These are phyloP conservation scores for Podospora pseudoanserina DNA, from an alignment of 495 filamentous ascomycete species.

Conservation along the genomic window DNA sequence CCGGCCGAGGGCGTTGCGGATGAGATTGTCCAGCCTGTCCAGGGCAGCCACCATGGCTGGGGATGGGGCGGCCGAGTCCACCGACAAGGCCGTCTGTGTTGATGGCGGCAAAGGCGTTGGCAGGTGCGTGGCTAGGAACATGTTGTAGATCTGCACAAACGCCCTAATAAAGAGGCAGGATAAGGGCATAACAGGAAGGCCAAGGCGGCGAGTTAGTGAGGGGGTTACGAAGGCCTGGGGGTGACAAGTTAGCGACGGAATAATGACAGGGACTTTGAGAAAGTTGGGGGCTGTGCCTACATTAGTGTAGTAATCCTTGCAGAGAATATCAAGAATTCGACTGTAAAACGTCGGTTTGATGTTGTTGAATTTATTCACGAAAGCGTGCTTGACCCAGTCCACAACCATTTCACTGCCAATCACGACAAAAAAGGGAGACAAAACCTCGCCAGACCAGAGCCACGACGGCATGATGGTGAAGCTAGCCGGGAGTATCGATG, in stretches of 20 bases:
- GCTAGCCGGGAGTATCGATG: slow-evolving; percentile 72
- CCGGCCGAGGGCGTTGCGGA: slow-evolving; percentile 66
- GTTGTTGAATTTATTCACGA: slow-evolving; percentile 98
- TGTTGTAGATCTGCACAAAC: slow-evolving; percentile 93
- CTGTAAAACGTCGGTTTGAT: slow-evolving; percentile 83
- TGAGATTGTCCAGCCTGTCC: slow-evolving; percentile 69
- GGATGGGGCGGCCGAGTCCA: slow-evolving; percentile 51
- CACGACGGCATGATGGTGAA: slow-evolving; percentile 88
- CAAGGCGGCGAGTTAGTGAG: slow-evolving; percentile 79
- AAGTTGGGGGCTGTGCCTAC: slow-evolving; percentile 37
- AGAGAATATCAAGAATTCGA: slow-evolving; percentile 84
- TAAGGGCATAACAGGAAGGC: slow-evolving; percentile 86
- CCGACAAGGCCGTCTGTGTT: slow-evolving; percentile 58
- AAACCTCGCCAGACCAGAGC: slow-evolving; percentile 69
- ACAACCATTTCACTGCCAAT: slow-evolving; percentile 95
- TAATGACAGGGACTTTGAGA: neutral
- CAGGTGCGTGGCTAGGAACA: slow-evolving; percentile 87
- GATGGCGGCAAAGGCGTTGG: slow-evolving; percentile 70
- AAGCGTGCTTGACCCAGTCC: slow-evolving; percentile 96
- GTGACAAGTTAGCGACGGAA: slow-evolving; percentile 6
- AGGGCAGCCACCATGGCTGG: slow-evolving; percentile 69
- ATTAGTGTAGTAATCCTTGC: slow-evolving; percentile 97
- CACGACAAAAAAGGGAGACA: slow-evolving; percentile 88
- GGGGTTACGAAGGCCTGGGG: slow-evolving; percentile 77
- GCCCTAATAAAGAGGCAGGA: slow-evolving; percentile 94